Evolutionary conservation across 2,329 filamentous ascomycete species (phyloP), one percentile per base, ranked within the genome.

Genomic region (Colletotrichum sp.): DNA sequence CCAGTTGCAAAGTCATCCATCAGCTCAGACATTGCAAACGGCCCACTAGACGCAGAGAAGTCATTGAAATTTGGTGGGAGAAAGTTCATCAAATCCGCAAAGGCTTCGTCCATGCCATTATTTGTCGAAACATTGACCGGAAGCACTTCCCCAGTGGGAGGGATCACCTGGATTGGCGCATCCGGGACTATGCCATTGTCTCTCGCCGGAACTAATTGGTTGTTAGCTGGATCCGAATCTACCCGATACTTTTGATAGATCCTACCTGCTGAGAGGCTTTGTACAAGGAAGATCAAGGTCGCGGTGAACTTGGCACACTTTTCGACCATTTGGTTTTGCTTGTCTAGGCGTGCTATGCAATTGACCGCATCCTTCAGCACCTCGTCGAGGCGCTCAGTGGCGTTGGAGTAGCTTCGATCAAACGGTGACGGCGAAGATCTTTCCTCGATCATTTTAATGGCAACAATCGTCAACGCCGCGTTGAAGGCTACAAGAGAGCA

Each of bases 221-320:
- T 21, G 2, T 21, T 16, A 61, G 26, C 26, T 61, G 15, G 6
- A 28, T 74, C 13, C 57, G 38, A 18, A 16, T 71, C 5, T 10
- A 0, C 8, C 18, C 5, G 6, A 18, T 16, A 3, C 16, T 21
- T 16, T n/a, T 18, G 34, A 55, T 3, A 15, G 6, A 12, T 26
- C 72, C 43, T 15, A 77, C 75, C n/a, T 6, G 21, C 10, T 10
- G 67, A 63, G 8, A 77, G 52, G 24, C 67, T 72, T 24, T 72
- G 67, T 0, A 77, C 52, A 32, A 69, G 55, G 16, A 72, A 67
- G 8, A 68, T 36, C 48, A 77, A 30, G 8, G 68, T 72, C 12
- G 75, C 73, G 4, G 65, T 52, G 6, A 77, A 77, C 52, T 77
- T 77, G 1, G 74, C 64, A 18, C 75, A 77, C 21, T 76, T 75